These are phyloP conservation scores for Komagataea norvegica DNA, from an alignment of 1,139 yeast genomes.

Conservation along the genomic window DNA sequence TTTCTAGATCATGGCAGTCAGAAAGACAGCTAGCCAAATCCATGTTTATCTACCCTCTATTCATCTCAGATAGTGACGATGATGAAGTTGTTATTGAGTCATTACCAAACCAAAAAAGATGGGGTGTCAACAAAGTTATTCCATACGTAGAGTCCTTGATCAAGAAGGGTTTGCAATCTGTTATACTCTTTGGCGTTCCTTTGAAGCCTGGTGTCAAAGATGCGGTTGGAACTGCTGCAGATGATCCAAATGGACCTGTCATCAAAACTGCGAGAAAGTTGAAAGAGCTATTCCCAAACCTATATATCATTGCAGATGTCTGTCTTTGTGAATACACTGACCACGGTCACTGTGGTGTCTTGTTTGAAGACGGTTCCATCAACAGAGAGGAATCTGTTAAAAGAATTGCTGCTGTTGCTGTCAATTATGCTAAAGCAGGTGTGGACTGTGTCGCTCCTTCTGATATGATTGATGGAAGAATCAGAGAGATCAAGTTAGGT, in stretches of 20 bases:
- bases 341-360: conserved; percentile 95
- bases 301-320: conserved; percentile 89
- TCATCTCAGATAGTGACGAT: conserved; percentile 75
- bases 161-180: conserved; percentile 77
- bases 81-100: conserved; percentile 72
- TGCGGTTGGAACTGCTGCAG: conserved; percentile 82
- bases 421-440: conserved; percentile 92
- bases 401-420: conserved; percentile 92
- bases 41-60: conserved; percentile 92
- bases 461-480: conserved; percentile 97
- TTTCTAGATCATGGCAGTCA: conserved; percentile 86
- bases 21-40: conserved; percentile 77
- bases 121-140: conserved; percentile 74
- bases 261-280: conserved; percentile 70
- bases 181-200: conserved; percentile 90
- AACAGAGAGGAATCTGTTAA: conserved; percentile 71
- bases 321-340: conserved; percentile 95
- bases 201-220: conserved; percentile 73
- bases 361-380: conserved; percentile 80
- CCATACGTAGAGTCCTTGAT: conserved; percentile 70
- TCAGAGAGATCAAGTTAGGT: conserved; percentile 82
- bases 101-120: conserved; percentile 82
- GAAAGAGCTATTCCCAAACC: conserved; percentile 63
- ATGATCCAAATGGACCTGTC: conserved; percentile 95
- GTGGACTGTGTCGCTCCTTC: conserved; percentile 96